Percentiles rank a stretch among this genome's conserved stretches.
These are phyloP conservation scores for Botrytis medusae DNA, from an alignment of 2,329 filamentous ascomycete genomes.

Conservation along the genomic window DNA sequence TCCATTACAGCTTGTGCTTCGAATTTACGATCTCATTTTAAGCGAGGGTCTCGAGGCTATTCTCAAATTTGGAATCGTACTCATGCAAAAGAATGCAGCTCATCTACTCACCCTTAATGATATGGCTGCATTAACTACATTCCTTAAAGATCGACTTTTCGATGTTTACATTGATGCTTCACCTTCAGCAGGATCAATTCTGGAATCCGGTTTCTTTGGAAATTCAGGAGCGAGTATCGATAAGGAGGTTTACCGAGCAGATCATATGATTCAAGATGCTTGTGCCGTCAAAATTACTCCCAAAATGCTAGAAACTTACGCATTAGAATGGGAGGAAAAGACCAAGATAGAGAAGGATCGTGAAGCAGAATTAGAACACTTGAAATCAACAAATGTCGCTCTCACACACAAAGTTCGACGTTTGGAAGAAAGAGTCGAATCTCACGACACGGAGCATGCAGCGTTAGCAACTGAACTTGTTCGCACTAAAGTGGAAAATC, in stretches of 20 bases:
- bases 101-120: conserved; percentile 81
- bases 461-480: conserved; percentile 89
- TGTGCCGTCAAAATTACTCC: conserved; percentile 83
- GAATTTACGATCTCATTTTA: conserved; percentile 93
- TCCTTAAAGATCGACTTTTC: conserved; percentile 90
- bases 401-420: conserved; percentile 76
- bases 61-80: conserved; percentile 86
- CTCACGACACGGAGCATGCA: conserved; percentile 87
- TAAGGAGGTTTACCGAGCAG: conserved; percentile 93
- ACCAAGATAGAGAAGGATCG: conserved; percentile 77
- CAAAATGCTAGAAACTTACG: conserved; percentile 78
- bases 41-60: conserved; percentile 93
- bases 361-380: conserved; percentile 74
- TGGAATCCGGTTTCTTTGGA: conserved; percentile 97
- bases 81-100: conserved; percentile 92
- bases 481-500: conserved; percentile 88
- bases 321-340: conserved; percentile 89
- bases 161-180: conserved; percentile 96
- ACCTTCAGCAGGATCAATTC: conserved; percentile 85
- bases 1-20: conserved; percentile 89
- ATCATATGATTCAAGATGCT: conserved; percentile 89
- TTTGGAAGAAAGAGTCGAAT: conserved; percentile 84
- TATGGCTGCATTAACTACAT: conserved; percentile 84
- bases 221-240: conserved; percentile 85
- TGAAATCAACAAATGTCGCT: conserved; percentile 65